phyloP scores from a whole-genome alignment of 2,329 filamentous ascomycete genomes.

The Ophiostoma ulmi region DNA sequence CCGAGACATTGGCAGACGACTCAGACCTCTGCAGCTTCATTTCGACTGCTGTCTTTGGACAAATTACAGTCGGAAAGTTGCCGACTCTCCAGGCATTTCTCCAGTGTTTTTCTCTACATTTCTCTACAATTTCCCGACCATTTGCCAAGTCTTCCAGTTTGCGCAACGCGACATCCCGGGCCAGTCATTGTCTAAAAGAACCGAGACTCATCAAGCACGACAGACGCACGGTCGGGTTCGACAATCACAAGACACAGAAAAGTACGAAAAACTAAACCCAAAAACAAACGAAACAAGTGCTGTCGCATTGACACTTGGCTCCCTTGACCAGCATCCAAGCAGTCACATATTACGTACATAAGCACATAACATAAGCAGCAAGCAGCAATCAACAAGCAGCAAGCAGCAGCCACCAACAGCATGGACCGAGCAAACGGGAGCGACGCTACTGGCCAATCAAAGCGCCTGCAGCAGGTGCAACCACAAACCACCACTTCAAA shows the following conservation, averaged over 20 bases:
- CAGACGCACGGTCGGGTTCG: not conserved
- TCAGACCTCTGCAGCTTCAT: not conserved
- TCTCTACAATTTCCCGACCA: not conserved
- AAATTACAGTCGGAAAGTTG: not conserved
- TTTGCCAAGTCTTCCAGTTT: not conserved
- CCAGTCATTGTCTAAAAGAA: constrained; percentile 4
- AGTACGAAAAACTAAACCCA: not conserved
- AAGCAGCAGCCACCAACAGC: constrained; percentile 8
- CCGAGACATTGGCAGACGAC: constrained; percentile 9
- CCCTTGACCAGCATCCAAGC: not conserved
- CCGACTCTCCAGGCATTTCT: not conserved
- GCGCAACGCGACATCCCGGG: not conserved
- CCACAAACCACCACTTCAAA: constrained; percentile 13
- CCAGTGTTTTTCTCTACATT: not conserved
- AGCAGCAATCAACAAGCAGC: constrained; percentile 11
- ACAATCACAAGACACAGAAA: not conserved
- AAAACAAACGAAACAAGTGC: not conserved
- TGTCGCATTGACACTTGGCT: not conserved
- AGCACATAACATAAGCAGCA: too few relatives aligned
- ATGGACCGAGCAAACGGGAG: constrained; percentile 21
- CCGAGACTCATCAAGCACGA: not conserved
- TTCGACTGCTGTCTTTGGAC: not conserved
- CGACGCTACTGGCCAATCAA: constrained; percentile 23
- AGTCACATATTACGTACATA: not conserved
- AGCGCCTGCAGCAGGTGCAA: constrained; percentile 19